These are phyloP conservation scores for Tremella mesenterica DNA, from an alignment of 768 basidiomycete genomes.

Conservation along the genomic window DNA sequence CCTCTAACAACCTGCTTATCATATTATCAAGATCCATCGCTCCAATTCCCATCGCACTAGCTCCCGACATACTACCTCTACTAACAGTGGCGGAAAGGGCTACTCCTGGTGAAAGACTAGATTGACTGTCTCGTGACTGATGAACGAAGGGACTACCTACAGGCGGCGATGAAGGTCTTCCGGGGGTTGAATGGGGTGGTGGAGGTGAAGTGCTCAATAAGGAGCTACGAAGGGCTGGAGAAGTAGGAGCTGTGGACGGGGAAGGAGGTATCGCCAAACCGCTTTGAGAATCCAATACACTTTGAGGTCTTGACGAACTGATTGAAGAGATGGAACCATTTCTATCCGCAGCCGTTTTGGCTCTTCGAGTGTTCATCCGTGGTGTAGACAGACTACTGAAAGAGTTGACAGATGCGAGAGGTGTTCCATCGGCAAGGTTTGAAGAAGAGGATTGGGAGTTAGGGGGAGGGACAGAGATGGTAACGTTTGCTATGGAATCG, in stretches of 20 bases:
- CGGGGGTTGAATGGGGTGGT: conserved; percentile 15
- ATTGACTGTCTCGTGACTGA: conserved; percentile 10
- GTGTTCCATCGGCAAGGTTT: conserved; percentile 2
- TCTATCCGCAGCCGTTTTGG: not conserved
- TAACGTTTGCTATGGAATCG: conserved; percentile 24
- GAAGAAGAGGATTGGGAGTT: conserved; percentile 3
- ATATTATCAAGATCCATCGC: conserved; percentile 93
- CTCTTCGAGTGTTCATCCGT: not conserved
- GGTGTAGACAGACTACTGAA: conserved; percentile 14
- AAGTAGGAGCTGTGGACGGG: conserved; percentile 55
- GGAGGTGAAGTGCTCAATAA: conserved; percentile 65
- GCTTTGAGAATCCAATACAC: not conserved
- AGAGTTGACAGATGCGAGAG: conserved; percentile 6
- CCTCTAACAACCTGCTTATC: conserved; percentile 90
- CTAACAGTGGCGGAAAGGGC: conserved; percentile 19
- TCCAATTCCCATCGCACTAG: conserved; percentile 18
- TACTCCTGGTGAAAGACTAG: conserved; percentile 48
- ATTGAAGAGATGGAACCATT: conserved; percentile 17
- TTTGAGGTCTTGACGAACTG: conserved; percentile 2
- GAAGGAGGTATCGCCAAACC: conserved; percentile 9
- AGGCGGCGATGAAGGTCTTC: conserved; percentile 14
- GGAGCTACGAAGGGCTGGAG: conserved; percentile 51
- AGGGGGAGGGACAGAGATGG: conserved; percentile 11
- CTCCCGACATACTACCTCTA: conserved; percentile 16
- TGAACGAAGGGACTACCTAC: not conserved